These are phyloP conservation scores for Linnemannia zychae DNA, from an alignment of 192 early-diverging fungal genomes.

Conservation along the genomic window DNA sequence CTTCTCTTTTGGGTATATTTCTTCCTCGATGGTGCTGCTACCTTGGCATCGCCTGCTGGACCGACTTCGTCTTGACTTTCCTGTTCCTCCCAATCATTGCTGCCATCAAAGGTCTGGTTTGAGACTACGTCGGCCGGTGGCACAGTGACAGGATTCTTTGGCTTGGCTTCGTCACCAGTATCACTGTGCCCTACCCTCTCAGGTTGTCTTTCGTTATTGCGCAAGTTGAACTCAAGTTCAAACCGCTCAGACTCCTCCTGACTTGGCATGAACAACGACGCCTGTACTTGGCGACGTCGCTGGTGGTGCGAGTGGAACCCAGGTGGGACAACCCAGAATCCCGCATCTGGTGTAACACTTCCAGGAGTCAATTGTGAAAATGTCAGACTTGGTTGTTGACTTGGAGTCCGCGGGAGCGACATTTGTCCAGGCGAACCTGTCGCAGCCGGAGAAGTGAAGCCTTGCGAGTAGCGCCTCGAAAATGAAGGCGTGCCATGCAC, in stretches of 20 bases:
- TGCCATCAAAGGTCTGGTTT: background rate
- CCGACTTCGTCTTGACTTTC: background rate
- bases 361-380: conserved; percentile 44
- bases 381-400: conserved; percentile 41
- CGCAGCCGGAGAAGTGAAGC: conserved; percentile 4
- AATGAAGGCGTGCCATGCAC: background rate
- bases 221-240: conserved; percentile 41
- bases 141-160: background rate
- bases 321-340: conserved; percentile 31
- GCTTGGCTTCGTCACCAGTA: background rate
- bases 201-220: background rate
- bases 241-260: conserved; percentile 46
- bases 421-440: background rate
- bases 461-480: background rate
- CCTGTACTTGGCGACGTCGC: conserved; percentile 15
- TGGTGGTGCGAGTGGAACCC: conserved; percentile 45
- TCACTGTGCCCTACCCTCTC: background rate
- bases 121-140: background rate
- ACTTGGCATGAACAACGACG: conserved; percentile 28
- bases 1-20: conserved; percentile 54
- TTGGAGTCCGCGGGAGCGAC: conserved; percentile 25
- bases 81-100: conserved; percentile 28
- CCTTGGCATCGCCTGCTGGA: background rate
- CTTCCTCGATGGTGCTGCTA: conserved; percentile 21
- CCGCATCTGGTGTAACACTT: conserved; percentile 31